phyloP scores from a whole-genome alignment of 805 yeast species.

The Kazachstania martiniae region DNA sequence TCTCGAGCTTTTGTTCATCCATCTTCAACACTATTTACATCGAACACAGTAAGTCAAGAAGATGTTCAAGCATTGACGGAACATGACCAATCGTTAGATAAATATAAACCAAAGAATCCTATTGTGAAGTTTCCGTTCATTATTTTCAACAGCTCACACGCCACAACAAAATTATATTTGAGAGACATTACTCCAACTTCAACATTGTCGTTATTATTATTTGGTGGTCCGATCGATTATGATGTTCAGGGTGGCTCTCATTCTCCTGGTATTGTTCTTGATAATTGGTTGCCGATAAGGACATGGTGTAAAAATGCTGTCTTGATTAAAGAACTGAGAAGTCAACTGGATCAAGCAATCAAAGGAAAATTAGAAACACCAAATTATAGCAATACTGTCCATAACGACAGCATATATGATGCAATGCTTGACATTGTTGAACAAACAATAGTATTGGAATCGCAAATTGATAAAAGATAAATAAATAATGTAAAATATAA shows the following conservation, averaged over 20 bases:
- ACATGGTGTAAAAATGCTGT: constrained; percentile 96
- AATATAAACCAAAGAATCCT: constrained; percentile 24
- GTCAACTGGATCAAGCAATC: constrained; percentile 55
- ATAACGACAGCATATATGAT: constrained; percentile 25
- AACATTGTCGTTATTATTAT: constrained; percentile 59
- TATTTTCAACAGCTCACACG: constrained; percentile 47
- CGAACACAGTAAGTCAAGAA: constrained; percentile 22
- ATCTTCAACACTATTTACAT: constrained; percentile 60
- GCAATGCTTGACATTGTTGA: constrained; percentile 34
- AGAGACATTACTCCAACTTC: constrained; percentile 74
- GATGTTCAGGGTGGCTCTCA: constrained; percentile 40
- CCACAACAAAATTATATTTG: constrained; percentile 58
- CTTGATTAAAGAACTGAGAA: constrained; percentile 57
- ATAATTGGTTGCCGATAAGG: constrained; percentile 79
- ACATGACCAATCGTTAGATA: constrained; percentile 11
- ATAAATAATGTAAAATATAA: no score
- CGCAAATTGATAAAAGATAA: no score
- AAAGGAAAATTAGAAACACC: constrained; percentile 50
- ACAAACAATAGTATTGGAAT: no score
- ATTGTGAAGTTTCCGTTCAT: constrained; percentile 46
- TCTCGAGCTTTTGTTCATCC: constrained; percentile 80
- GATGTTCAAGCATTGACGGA: constrained; percentile 16
- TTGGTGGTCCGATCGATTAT: constrained; percentile 65
- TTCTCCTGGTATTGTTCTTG: constrained; percentile 78
- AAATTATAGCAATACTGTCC: no score